Evolutionary conservation across 2,329 filamentous ascomycete species (phyloP).

Genomic region (Microthyrium microscopicum): DNA sequence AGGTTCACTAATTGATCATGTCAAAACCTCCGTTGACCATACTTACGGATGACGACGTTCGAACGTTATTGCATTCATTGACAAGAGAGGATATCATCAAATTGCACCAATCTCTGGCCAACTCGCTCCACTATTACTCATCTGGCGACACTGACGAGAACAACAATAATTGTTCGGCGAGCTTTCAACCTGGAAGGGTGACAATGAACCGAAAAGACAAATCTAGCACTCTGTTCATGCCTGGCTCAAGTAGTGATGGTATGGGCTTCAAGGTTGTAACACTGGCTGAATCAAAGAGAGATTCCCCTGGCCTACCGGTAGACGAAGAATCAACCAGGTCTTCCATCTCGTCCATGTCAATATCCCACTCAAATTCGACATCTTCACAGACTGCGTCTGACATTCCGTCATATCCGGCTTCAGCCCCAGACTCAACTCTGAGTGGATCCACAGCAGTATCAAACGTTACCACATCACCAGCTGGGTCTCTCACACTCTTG

Average conservation of each 20-base stretch:
- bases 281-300: conserved; percentile 19
- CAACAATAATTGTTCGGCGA: conserved; percentile 36
- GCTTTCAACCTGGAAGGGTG: conserved; percentile 45
- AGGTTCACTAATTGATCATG: too few relatives aligned
- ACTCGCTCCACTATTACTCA: conserved; percentile 48
- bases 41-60: conserved; percentile 39
- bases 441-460: too few relatives aligned
- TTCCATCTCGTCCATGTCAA: not conserved
- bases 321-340: conserved; percentile 3
- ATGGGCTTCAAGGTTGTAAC: conserved; percentile 51
- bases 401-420: not conserved
- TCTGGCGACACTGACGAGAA: conserved; percentile 40
- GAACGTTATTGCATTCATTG: conserved; percentile 36
- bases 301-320: not conserved
- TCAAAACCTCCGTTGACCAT: conserved; percentile 45
- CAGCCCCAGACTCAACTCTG: not conserved
- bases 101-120: conserved; percentile 41
- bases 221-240: conserved; percentile 50
- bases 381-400: not conserved
- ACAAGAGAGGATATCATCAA: conserved; percentile 38
- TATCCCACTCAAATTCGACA: not conserved
- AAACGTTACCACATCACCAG: conserved; percentile 34
- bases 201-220: conserved; percentile 44
- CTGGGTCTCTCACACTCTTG: conserved; percentile 42
- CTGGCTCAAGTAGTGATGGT: conserved; percentile 40